phyloP scores from a whole-genome alignment of 768 basidiomycete species.

The Royoungia palumana region DNA sequence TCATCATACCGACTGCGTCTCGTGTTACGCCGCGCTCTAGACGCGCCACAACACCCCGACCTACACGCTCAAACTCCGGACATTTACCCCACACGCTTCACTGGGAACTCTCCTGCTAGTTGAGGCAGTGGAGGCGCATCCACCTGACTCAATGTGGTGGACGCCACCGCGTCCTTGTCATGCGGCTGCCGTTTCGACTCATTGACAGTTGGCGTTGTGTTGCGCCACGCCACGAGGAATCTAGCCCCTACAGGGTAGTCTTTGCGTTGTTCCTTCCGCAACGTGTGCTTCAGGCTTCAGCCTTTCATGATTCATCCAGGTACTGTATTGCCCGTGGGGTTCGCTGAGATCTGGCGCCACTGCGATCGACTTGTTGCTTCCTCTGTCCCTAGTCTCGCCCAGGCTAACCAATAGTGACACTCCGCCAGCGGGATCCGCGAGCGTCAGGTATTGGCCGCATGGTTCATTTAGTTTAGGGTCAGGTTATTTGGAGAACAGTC shows the following conservation, averaged over 20 bases:
- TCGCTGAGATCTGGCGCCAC: conserved; percentile 27
- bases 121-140: not conserved
- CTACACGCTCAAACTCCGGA: conserved; percentile 3
- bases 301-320: conserved; percentile 9
- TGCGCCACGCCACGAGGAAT: conserved; percentile 21
- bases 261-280: conserved; percentile 10
- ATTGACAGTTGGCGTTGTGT: not conserved
- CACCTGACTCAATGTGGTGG: not conserved
- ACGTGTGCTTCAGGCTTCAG: not conserved
- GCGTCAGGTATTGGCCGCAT: conserved; percentile 6
- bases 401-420: not conserved
- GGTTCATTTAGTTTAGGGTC: conserved; percentile 12
- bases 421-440: conserved; percentile 4
- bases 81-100: conserved; percentile 17
- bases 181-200: conserved; percentile 2
- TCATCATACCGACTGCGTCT: not conserved
- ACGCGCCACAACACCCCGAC: not conserved
- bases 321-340: not conserved
- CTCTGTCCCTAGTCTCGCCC: conserved; percentile 1
- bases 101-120: conserved; percentile 1
- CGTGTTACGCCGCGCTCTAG: conserved; percentile 1
- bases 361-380: conserved; percentile 5
- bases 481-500: conserved; percentile 2
- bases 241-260: conserved; percentile 4
- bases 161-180: not conserved